These are phyloP conservation scores for Nemania sp. DNA, from an alignment of 2,329 filamentous ascomycete species.

Conservation along the genomic window DNA sequence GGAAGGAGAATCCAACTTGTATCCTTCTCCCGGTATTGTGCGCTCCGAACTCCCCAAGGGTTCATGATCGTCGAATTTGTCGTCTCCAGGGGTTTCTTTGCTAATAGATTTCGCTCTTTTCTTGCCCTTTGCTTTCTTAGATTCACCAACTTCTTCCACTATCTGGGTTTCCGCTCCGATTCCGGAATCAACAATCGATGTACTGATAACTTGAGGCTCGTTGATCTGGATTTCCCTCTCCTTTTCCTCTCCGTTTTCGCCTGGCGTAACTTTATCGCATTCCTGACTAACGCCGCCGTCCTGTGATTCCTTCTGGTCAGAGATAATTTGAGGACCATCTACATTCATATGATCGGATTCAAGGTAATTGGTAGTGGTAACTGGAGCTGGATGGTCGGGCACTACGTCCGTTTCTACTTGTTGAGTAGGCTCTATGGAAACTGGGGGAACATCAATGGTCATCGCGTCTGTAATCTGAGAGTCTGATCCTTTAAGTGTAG, in stretches of 20 bases:
- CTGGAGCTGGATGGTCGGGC: neutral
- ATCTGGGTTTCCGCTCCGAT: slow-evolving; percentile 52
- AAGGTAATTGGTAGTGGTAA: slow-evolving; percentile 21
- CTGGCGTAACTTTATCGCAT: slow-evolving; percentile 25
- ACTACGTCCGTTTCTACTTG: neutral
- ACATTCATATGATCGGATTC: slow-evolving; percentile 29
- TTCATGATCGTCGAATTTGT: slow-evolving; percentile 59
- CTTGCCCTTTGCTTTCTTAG: slow-evolving; percentile 53
- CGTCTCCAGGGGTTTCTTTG: slow-evolving; percentile 54
- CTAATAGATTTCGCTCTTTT: slow-evolving; percentile 56
- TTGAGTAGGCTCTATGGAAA: neutral
- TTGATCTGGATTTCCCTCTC: slow-evolving; percentile 25
- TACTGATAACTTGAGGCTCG: slow-evolving; percentile 42
- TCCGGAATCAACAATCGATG: slow-evolving; percentile 40
- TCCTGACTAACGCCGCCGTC: slow-evolving; percentile 31
- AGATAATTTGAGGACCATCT: neutral
- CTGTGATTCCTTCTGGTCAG: neutral
- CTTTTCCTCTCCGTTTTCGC: slow-evolving; percentile 24
- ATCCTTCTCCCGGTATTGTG: slow-evolving; percentile 49
- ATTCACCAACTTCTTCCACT: slow-evolving; percentile 52
- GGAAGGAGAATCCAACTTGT: slow-evolving; percentile 45
- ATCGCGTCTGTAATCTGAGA: neutral
- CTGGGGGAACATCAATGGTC: neutral
- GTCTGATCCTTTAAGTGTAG: neutral
- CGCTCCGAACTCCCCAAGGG: slow-evolving; percentile 60